These are phyloP conservation scores for Panellus pusillus DNA, from an alignment of 768 basidiomycete species.

Conservation along the genomic window DNA sequence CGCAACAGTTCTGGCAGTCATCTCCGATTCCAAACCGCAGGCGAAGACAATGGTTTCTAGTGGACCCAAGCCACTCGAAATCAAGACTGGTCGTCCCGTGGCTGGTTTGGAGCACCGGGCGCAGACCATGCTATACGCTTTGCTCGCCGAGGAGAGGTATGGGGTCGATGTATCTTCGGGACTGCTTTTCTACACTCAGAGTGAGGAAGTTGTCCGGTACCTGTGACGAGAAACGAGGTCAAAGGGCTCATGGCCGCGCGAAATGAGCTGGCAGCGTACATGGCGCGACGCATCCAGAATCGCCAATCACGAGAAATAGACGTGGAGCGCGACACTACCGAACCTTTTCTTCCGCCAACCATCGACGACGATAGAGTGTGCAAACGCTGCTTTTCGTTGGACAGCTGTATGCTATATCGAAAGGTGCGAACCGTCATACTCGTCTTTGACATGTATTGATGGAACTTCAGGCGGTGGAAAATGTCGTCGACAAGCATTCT, in stretches of 20 bases:
- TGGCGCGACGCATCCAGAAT: constrained; percentile 51
- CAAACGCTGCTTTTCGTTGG: constrained; percentile 76
- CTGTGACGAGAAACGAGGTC: constrained; percentile 78
- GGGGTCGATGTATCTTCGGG: constrained; percentile 78
- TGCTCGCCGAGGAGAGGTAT: constrained; percentile 90
- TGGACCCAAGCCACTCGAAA: constrained; percentile 80
- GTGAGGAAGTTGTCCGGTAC: constrained; percentile 85
- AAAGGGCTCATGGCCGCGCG: constrained; percentile 77
- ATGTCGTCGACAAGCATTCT: constrained; percentile 50
- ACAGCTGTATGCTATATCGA: constrained; percentile 93
- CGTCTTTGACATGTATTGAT: constrained; percentile 6
- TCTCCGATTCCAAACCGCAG: constrained; percentile 46
- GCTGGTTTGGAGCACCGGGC: constrained; percentile 91
- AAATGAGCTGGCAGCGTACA: constrained; percentile 82
- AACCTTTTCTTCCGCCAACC: constrained; percentile 80
- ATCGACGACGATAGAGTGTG: constrained; percentile 82
- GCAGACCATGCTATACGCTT: constrained; percentile 95
- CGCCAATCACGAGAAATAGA: constrained; percentile 8
- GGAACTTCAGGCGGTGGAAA: constrained; percentile 63
- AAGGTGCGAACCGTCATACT: constrained; percentile 46
- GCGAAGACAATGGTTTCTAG: constrained; percentile 27
- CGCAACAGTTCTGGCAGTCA: constrained; percentile 73
- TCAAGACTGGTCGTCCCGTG: constrained; percentile 87
- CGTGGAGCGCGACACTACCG: constrained; percentile 18
- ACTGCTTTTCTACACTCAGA: constrained; percentile 92